phyloP scores from a whole-genome alignment of 78 protist genomes.

The Carpediemonas membranifera region DNA sequence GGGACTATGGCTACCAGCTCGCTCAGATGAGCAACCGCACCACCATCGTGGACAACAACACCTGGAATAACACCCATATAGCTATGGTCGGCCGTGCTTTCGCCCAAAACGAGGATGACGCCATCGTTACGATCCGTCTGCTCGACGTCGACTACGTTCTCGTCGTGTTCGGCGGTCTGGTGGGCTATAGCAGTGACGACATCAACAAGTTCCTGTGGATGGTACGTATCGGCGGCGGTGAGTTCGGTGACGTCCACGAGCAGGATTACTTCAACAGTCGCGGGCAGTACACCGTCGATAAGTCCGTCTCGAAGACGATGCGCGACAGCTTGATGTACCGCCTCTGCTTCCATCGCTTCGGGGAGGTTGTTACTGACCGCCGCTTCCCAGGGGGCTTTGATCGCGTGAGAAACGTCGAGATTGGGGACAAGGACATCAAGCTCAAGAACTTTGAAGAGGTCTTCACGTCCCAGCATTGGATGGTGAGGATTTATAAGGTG shows the following conservation, averaged over 20 bases:
- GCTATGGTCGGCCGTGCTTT: conserved; percentile 86
- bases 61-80: conserved; percentile 97
- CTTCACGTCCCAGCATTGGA: conserved; percentile 89
- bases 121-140: conserved; percentile 51
- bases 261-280: conserved; percentile 52
- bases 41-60: conserved; percentile 92
- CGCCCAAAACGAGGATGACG: conserved; percentile 66
- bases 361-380: conserved; percentile 55
- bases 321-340: conserved; percentile 80
- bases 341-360: conserved; percentile 36
- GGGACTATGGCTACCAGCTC: conserved; percentile 99
- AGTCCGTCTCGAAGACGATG: conserved; percentile 48
- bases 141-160: conserved; percentile 92
- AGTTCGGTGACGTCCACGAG: conserved; percentile 46
- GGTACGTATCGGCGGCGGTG: conserved; percentile 67
- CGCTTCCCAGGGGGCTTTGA: conserved; percentile 77
- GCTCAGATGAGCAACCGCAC: conserved; percentile 92
- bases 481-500: conserved; percentile 89
- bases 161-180: conserved; percentile 89
- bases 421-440: conserved; percentile 70
- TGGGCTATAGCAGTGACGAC: conserved; percentile 81
- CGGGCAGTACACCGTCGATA: conserved; percentile 5
- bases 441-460: conserved; percentile 81
- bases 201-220: conserved; percentile 93
- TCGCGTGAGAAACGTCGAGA: conserved; percentile 72